Percentiles rank a stretch among this genome's conserved stretches.
These are phyloP conservation scores for Colletotrichum liriopes DNA, from an alignment of 2,329 filamentous ascomycete species.

Conservation along the genomic window DNA sequence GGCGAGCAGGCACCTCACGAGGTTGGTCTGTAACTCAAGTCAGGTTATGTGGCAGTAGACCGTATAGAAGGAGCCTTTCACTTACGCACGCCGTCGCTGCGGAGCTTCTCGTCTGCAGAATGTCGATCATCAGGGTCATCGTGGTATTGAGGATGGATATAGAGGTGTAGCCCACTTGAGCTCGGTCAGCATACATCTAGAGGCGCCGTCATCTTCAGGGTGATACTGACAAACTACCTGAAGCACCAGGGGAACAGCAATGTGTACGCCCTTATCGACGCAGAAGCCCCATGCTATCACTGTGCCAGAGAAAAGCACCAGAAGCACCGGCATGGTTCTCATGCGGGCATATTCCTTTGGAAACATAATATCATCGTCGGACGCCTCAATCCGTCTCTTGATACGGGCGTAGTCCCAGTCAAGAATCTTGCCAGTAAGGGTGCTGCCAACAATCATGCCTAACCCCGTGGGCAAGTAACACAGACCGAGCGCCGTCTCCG, in stretches of 20 bases:
- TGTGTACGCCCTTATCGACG: constrained; percentile 45
- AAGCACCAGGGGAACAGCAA: constrained; percentile 47
- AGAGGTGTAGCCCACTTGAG: constrained; percentile 50
- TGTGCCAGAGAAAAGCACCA: constrained; percentile 46
- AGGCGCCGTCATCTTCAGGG: background rate
- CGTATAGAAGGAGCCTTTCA: background rate
- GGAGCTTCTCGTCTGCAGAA: constrained; percentile 50
- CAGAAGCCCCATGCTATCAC: constrained; percentile 50
- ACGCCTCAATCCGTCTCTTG: constrained; percentile 38
- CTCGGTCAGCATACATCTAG: background rate
- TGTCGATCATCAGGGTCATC: constrained; percentile 52
- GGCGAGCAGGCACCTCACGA: constrained; percentile 49
- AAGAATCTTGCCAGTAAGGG: constrained; percentile 49
- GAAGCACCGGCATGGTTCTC: constrained; percentile 46
- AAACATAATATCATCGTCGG: constrained; percentile 37
- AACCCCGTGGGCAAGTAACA: constrained; percentile 52
- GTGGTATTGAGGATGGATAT: constrained; percentile 52
- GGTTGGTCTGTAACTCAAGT: constrained; percentile 46
- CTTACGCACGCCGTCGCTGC: constrained; percentile 49
- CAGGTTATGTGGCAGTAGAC: background rate
- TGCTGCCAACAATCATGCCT: constrained; percentile 51
- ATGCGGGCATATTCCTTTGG: constrained; percentile 50
- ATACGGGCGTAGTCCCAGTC: constrained; percentile 50
- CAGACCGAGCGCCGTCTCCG: constrained; percentile 51
- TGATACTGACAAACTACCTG: constrained; percentile 46